These are phyloP conservation scores for Elasticomyces elasticus DNA, from an alignment of 495 filamentous ascomycete genomes.

Conservation along the genomic window DNA sequence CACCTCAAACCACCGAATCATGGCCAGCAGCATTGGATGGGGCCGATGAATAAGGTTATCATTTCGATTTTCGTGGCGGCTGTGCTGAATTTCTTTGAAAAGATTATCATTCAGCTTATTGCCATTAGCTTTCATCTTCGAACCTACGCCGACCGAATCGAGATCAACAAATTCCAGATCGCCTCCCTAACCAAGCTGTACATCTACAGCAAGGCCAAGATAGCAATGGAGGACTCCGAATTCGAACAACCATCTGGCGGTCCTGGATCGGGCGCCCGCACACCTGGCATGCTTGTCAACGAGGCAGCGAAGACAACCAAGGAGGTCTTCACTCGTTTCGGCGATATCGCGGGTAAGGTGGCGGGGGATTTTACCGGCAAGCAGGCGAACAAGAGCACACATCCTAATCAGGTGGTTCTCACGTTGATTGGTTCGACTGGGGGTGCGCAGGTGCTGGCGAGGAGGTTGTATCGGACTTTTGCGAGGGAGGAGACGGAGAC, in stretches of 20 bases:
- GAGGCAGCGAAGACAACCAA: constrained; percentile 60
- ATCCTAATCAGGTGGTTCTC: constrained; percentile 73
- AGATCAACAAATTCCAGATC: constrained; percentile 85
- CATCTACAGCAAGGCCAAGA: constrained; percentile 62
- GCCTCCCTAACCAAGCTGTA: constrained; percentile 73
- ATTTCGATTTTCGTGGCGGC: constrained; percentile 70
- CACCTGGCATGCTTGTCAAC: constrained; percentile 54
- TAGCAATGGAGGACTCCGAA: constrained; percentile 61
- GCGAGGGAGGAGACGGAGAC: constrained; percentile 63
- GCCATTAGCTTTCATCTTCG: constrained; percentile 85
- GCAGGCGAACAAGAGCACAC: constrained; percentile 58
- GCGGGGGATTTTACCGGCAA: constrained; percentile 93
- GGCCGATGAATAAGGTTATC: constrained; percentile 75
- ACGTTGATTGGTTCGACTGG: constrained; percentile 60
- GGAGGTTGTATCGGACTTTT: constrained; percentile 87
- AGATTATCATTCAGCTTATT: constrained; percentile 91
- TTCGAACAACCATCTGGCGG: constrained; percentile 46
- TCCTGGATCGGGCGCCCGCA: constrained; percentile 50
- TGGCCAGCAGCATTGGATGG: constrained; percentile 58
- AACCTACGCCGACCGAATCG: constrained; percentile 86
- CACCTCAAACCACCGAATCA: constrained; percentile 50
- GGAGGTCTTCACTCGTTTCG: constrained; percentile 65
- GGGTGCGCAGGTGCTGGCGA: constrained; percentile 77
- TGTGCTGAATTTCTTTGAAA: constrained; percentile 76
- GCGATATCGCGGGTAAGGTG: constrained; percentile 78